Evolutionary conservation across 2,329 filamentous ascomycete species (phyloP).

Genomic region (Aspergillus arachidicola): DNA sequence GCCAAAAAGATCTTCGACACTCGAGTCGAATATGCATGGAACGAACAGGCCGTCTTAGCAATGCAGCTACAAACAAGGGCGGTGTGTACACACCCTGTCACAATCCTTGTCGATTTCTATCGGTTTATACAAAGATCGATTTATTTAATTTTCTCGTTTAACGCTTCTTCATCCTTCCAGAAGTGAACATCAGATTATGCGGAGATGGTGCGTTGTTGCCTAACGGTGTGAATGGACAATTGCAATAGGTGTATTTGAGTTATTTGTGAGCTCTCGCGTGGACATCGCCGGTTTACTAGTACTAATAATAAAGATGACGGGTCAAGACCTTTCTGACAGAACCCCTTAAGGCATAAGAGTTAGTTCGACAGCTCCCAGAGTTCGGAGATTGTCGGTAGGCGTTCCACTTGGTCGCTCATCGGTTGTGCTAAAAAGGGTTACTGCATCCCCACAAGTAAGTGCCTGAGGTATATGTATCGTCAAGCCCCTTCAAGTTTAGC

Average conservation of each 20-base stretch:
- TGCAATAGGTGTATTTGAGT: not conserved
- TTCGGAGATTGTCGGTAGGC: not conserved
- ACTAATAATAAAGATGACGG: constrained; percentile 3
- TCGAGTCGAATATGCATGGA: constrained; percentile 16
- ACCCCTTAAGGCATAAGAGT: constrained; percentile 5
- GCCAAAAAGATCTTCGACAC: not conserved
- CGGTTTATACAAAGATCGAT: not conserved
- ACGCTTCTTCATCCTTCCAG: not conserved
- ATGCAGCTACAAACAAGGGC: constrained; percentile 1
- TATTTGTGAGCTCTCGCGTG: constrained; percentile 1
- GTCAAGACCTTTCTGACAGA: constrained; percentile 1
- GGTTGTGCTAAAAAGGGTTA: not conserved
- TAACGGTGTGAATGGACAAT: not conserved
- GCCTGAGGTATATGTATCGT: not conserved
- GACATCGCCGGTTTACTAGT: not conserved
- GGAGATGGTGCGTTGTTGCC: not conserved
- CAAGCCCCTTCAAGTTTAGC: too few species aligned
- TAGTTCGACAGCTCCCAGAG: constrained; percentile 12
- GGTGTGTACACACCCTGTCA: constrained; percentile 4
- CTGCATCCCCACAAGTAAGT: not conserved
- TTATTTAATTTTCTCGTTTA: too few species aligned
- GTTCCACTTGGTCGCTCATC: not conserved
- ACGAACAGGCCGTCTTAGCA: constrained; percentile 10
- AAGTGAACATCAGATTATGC: not conserved
- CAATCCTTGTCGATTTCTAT: not conserved